Evolutionary conservation across 2,329 filamentous ascomycete species (phyloP).

Genomic region (Talaromyces rugulosus): DNA sequence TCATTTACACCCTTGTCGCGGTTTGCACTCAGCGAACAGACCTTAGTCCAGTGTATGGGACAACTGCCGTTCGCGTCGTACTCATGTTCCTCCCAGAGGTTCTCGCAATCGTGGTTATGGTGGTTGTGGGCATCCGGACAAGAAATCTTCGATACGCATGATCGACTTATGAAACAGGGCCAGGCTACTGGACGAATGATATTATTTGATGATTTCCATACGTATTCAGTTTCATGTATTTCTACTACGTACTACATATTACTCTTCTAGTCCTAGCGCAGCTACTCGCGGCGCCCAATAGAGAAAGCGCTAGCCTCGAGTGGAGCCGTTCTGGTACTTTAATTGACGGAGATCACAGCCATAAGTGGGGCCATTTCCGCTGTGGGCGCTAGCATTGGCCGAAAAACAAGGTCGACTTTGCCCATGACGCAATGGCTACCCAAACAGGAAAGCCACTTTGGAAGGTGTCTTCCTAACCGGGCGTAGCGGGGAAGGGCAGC

Average conservation of each 20-base stretch:
- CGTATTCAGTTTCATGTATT: too few species aligned
- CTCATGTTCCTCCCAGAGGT: constrained; percentile 26
- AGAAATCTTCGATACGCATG: neutral
- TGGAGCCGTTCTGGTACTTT: neutral
- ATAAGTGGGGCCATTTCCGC: neutral
- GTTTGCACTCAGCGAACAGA: constrained; percentile 16
- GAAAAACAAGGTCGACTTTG: neutral
- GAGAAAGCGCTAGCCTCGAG: neutral
- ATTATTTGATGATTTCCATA: too few species aligned
- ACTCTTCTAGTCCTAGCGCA: too few species aligned
- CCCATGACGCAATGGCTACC: neutral
- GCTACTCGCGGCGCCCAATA: neutral
- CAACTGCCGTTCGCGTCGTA: constrained; percentile 19
- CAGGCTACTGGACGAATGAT: neutral
- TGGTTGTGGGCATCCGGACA: constrained; percentile 22
- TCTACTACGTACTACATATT: too few species aligned
- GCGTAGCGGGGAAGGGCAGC: neutral
- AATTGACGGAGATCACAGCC: neutral
- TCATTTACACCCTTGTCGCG: constrained; percentile 21
- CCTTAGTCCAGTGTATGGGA: constrained; percentile 20
- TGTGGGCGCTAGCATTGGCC: neutral
- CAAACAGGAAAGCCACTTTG: neutral
- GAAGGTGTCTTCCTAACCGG: neutral
- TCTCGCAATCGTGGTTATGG: constrained; percentile 16
- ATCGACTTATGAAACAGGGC: neutral